Percentiles rank a stretch among this genome's conserved stretches.
Conservation (phyloP, 805 yeast genomes). For the Tetrapisispora iriomotensis region DNA sequence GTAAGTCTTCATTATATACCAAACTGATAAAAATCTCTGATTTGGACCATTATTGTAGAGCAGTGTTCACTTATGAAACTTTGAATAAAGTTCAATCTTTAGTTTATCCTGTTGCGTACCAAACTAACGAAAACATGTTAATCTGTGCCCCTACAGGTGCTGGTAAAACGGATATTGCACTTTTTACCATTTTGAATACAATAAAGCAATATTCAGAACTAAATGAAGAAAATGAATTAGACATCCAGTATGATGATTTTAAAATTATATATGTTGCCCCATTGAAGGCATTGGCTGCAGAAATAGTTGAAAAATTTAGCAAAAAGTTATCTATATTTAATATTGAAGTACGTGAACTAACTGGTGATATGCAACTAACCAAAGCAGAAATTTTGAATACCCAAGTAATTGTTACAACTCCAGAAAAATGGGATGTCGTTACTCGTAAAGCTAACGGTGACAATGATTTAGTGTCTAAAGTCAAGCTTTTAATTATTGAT, state of each 20-base stretch:
- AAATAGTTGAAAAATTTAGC: conserved; percentile 83
- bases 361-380: conserved; percentile 93
- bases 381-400: conserved; percentile 70
- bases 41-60: conserved; percentile 69
- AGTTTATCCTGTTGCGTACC: conserved; percentile 85
- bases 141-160: conserved; percentile 98
- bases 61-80: conserved; percentile 73
- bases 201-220: conserved; percentile 61
- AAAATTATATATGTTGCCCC: conserved; percentile 92
- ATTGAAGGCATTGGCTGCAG: conserved; percentile 89
- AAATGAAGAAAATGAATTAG: conserved; percentile 40
- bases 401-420: conserved; percentile 86
- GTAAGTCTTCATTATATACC: conserved; percentile 30
- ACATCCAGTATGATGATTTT: conserved; percentile 73
- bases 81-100: conserved; percentile 84
- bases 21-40: conserved; percentile 48
- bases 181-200: conserved; percentile 68
- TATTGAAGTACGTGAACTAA: conserved; percentile 73
- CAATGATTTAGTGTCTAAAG: conserved; percentile 71
- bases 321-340: conserved; percentile 77
- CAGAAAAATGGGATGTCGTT: conserved; percentile 97
- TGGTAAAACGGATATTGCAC: conserved; percentile 91
- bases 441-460: conserved; percentile 91
- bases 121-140: conserved; percentile 87
- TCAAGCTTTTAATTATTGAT: conserved; percentile 80